A percentile compares a stretch with the other conserved stretches of the same genome.
These are phyloP conservation scores for Deuterostichococcus epilithicus DNA, from an alignment of 139 green algal species.

Conservation along the genomic window DNA sequence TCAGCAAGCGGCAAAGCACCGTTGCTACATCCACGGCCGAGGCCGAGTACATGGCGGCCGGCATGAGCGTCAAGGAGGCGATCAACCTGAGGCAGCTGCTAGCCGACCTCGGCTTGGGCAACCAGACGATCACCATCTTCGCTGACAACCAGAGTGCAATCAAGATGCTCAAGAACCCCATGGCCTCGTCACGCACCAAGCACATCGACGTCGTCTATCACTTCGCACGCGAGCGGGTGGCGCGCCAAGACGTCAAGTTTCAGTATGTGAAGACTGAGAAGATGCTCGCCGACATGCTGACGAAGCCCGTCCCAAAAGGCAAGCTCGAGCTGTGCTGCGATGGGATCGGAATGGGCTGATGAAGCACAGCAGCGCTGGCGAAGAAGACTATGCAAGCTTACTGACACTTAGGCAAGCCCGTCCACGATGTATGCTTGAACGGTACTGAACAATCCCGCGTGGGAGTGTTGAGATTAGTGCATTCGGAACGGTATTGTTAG, in stretches of 20 bases:
- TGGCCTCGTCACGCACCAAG: conserved; percentile 22
- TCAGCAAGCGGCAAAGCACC: conserved; percentile 36
- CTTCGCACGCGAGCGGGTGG: conserved; percentile 27
- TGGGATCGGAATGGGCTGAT: conserved; percentile 13
- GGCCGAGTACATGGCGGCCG: conserved; percentile 51
- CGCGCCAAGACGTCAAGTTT: conserved; percentile 13
- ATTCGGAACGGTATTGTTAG: no score
- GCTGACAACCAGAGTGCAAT: conserved; percentile 42
- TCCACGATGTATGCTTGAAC: no score
- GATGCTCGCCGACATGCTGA: conserved; percentile 29
- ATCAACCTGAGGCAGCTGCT: conserved; percentile 39
- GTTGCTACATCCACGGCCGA: conserved; percentile 48
- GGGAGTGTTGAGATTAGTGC: no score
- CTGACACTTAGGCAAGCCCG: no score
- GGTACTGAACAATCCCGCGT: no score
- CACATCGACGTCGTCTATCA: conserved; percentile 41
- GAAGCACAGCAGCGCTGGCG: neutral
- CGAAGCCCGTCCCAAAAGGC: conserved; percentile 20
- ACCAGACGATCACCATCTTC: conserved; percentile 1
- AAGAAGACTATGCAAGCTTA: no score
- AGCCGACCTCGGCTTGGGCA: conserved; percentile 13
- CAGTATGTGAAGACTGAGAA: conserved; percentile 13
- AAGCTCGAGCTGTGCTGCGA: conserved; percentile 14
- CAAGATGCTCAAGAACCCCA: conserved; percentile 23
- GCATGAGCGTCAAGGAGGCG: conserved; percentile 30